Conservation (phyloP, 192 early-diverging fungal genomes). For the Diversispora epigaea region DNA sequence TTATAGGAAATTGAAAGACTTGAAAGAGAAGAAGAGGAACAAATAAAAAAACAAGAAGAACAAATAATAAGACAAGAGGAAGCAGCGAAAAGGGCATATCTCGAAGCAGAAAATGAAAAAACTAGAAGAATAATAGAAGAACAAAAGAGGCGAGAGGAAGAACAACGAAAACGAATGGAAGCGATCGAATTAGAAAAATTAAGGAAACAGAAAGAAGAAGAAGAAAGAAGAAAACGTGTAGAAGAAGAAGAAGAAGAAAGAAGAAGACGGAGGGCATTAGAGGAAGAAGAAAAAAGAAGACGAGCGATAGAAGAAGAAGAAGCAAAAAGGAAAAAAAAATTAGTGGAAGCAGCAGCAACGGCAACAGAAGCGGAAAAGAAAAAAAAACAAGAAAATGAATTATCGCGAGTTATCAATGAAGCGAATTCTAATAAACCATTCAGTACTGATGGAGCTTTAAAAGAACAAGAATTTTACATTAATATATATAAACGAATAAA, state of each 20-base stretch:
- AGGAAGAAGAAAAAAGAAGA: background rate
- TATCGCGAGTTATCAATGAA: background rate
- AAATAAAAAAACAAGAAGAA: conserved; percentile 3
- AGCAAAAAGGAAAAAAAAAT: background rate
- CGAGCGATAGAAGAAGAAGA: background rate
- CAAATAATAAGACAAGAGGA: no score
- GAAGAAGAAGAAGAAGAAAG: background rate
- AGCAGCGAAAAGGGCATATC: no score
- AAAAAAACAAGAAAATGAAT: background rate
- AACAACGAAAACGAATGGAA: background rate
- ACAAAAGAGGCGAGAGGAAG: background rate
- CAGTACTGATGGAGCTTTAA: background rate
- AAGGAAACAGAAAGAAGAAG: background rate
- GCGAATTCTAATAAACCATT: background rate
- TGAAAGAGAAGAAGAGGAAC: no score
- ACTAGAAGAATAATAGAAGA: no score
- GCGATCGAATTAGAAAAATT: background rate
- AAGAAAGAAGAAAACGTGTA: background rate
- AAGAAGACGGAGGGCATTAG: background rate
- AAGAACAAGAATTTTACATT: background rate
- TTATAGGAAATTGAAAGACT: background rate
- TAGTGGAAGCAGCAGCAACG: background rate
- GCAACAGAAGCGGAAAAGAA: background rate
- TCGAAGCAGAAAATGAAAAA: no score
- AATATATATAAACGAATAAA: background rate